Evolutionary conservation across 768 basidiomycete genomes (phyloP), one percentile per base, ranked within the genome.

Genomic region (Sporobolomyces phaffii): DNA sequence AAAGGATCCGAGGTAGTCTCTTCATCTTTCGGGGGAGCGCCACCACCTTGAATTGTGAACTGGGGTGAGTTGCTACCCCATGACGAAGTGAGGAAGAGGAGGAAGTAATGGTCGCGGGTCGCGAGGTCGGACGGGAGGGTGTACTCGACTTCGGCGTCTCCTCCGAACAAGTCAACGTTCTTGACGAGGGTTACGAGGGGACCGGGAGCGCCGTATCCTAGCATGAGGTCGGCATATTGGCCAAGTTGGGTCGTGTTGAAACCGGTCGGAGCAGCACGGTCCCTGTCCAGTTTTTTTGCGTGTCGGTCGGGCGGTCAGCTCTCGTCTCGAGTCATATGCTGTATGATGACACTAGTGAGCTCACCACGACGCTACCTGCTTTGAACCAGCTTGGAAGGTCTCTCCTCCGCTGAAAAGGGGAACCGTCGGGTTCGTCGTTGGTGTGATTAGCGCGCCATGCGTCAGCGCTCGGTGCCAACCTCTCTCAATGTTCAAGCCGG

Each of bases 151-250:
- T 51, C 34, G 56, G 38, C 28, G 15, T 48, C 47, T 17, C 26
- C 34, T 0, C 41, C 34, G 44, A 62, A 62, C 5, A 68, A 43
- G 31, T 26, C 7, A 18, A 68, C 13, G 56, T 59, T 33, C 2
- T 29, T 29, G 20, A 51, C 61, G 44, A 68, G 61, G 3, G 61
- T 63, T 31, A 38, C 6, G 34, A 13, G 26, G 20, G n/a, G 43
- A 41, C 65, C 18, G 50, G 56, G 13, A 36, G 28, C 38, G 41
- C n/a, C 29, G 61, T 68, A 68, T 13, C 66, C 66, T 31, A 68
- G 54, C 5, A 59, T 13, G 49, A 68, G 49, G 50, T 68, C 38
- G 8, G 66, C 66, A 26, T 61, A 36, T 28, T 49, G 20, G 17
- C 41, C n/a, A 9, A 68, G 56, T 17, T 62, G 40, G 20, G 24